Evolutionary conservation across 1,284 basidiomycete species (phyloP), one percentile per base, ranked within the genome.

Genomic region (Cystobasidiaceae sp.): DNA sequence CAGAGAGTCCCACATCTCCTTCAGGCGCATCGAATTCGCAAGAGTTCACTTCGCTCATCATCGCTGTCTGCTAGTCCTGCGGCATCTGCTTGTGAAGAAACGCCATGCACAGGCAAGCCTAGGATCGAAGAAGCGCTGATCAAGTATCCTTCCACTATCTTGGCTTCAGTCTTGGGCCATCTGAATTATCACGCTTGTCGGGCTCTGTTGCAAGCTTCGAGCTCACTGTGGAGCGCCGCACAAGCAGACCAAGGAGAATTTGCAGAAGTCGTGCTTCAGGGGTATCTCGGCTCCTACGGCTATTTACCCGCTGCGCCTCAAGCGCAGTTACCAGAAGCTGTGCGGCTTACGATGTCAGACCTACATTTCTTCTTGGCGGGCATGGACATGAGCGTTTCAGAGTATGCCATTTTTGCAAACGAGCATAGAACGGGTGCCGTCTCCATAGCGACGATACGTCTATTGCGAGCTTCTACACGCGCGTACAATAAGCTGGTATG

Each of bases 301-400:
- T 73, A 72, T 8, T 32, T 21, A 27, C 23, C 48, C 9, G n/a
- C 43, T 21, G 30, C 57, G 25, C 9, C n/a, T 19, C 23, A 30
- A 7, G 19, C 54, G 27, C 30, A 43, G 3, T 37, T 21, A n/a
- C n/a, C 33, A n/a, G 25, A 33, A 13, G n/a, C 21, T 54, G n/a
- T 71, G 34, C 13, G 28, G 1, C 63, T 74, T 74, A 89, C 87
- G 1, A 82, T 90, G 75, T 79, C 84, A 55, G 84, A 86, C 6
- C 85, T 89, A 46, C 86, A 88, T 71, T 85, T 82, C 2, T 87
- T 96, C 52, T 89, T 89, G 72, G 82, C 81, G 2, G 66, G 64
- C 4, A 37, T 66, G 19, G 52, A 57, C 3, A 32, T 64, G 45
- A 15, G 48, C 1, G 19, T 68, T 19, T 62, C 64, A 23, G 67